Evolutionary conservation across 352 stramenopile genomes (phyloP).

Genomic region (Phytophthora cajani): DNA sequence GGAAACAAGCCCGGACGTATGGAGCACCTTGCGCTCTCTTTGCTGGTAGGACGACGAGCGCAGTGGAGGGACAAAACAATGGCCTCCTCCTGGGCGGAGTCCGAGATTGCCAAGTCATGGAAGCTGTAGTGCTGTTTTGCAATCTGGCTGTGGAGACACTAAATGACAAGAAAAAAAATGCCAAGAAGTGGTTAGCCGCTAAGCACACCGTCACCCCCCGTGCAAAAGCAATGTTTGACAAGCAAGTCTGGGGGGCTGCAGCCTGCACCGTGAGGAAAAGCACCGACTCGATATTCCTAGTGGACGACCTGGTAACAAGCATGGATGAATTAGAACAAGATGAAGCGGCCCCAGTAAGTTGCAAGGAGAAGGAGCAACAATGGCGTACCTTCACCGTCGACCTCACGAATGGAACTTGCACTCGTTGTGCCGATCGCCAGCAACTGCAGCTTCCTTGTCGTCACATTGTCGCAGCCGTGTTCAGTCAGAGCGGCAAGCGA

Average conservation of each 20-base stretch:
- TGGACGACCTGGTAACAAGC: background rate
- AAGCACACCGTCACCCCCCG: background rate
- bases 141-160: background rate
- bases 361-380: background rate
- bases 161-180: background rate
- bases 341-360: background rate
- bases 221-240: slow-evolving; percentile 1
- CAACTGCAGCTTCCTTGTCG: background rate
- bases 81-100: background rate
- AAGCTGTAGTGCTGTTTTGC: background rate
- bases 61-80: background rate
- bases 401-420: background rate
- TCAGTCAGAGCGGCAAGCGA: background rate
- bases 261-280: slow-evolving; percentile 1
- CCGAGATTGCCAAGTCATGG: background rate
- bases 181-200: background rate
- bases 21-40: background rate
- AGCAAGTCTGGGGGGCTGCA: background rate
- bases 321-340: background rate
- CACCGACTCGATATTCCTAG: background rate
- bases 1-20: background rate
- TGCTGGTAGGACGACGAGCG: background rate
- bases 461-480: background rate
- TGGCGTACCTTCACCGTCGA: background rate
- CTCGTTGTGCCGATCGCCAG: background rate